These are phyloP conservation scores for Ophiosphaerella korrae DNA, from an alignment of 2,329 filamentous ascomycete species.

Conservation along the genomic window DNA sequence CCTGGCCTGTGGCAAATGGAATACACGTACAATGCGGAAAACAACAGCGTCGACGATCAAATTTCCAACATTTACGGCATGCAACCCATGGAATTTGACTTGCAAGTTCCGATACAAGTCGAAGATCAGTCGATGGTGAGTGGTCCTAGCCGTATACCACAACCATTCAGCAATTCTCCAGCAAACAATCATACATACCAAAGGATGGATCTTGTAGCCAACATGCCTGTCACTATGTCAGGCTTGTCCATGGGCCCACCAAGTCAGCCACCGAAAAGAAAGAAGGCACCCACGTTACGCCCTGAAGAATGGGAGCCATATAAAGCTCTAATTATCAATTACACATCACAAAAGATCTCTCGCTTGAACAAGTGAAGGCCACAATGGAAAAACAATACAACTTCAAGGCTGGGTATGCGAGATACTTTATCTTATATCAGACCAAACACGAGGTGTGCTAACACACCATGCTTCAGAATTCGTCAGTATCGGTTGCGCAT, in stretches of 20 bases:
- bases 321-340: conserved; percentile 17
- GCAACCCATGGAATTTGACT: background rate
- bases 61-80: background rate
- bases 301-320: conserved; percentile 24
- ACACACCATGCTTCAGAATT: conserved; percentile 3
- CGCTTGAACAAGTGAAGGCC: conserved; percentile 12
- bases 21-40: no score
- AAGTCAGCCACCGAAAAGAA: conserved; percentile 14
- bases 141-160: background rate
- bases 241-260: conserved; percentile 15
- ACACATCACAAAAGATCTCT: conserved; percentile 10
- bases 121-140: no score
- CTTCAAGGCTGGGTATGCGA: conserved; percentile 24
- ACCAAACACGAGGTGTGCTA: background rate
- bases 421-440: background rate
- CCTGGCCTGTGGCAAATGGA: no score
- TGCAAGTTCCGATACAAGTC: background rate
- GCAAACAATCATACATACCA: no score
- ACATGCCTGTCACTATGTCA: no score
- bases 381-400: conserved; percentile 13
- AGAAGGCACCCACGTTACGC: conserved; percentile 26
- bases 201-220: no score
- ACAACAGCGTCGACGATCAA: background rate
- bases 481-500: conserved; percentile 17
- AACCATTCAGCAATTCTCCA: no score